Percentiles rank a stretch among this genome's conserved stretches.
Conservation (phyloP, 2,329 filamentous ascomycete genomes). For the Ophiostoma montium region DNA sequence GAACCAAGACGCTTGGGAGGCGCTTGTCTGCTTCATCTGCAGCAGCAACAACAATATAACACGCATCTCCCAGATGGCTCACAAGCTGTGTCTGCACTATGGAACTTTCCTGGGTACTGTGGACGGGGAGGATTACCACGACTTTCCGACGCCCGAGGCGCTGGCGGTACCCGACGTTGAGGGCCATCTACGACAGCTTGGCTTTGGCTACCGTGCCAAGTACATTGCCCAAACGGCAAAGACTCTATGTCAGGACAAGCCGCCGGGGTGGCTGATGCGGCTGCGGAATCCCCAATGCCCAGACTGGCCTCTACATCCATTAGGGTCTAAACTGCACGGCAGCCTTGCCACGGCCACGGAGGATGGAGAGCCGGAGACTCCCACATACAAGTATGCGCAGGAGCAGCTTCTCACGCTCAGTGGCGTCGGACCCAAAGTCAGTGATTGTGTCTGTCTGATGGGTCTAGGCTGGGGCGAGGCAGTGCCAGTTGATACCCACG, state of each 20-base stretch:
- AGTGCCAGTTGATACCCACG: conserved; percentile 92
- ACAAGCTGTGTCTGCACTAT: conserved; percentile 80
- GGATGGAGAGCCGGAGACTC: background rate
- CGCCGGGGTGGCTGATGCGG: conserved; percentile 59
- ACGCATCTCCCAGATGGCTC: conserved; percentile 89
- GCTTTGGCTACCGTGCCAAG: conserved; percentile 88
- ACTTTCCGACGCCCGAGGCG: conserved; percentile 22
- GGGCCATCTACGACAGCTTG: conserved; percentile 61
- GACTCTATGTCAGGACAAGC: conserved; percentile 53
- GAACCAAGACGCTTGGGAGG: conserved; percentile 92
- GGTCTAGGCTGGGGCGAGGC: conserved; percentile 91
- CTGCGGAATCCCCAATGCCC: conserved; percentile 66
- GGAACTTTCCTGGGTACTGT: conserved; percentile 61
- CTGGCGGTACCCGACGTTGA: conserved; percentile 68
- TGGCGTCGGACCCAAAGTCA: conserved; percentile 91
- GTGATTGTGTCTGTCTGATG: conserved; percentile 94
- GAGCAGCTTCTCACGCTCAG: conserved; percentile 63
- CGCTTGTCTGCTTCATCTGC: conserved; percentile 88
- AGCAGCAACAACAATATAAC: conserved; percentile 98
- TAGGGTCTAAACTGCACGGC: background rate
- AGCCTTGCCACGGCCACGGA: background rate
- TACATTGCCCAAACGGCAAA: conserved; percentile 80
- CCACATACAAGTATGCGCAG: conserved; percentile 61
- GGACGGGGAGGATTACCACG: conserved; percentile 37
- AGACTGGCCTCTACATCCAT: conserved; percentile 25